Percentiles rank a stretch among this genome's conserved stretches.
phyloP scores from a whole-genome alignment of 352 stramenopile species.

The Pythium vanterpoolii region DNA sequence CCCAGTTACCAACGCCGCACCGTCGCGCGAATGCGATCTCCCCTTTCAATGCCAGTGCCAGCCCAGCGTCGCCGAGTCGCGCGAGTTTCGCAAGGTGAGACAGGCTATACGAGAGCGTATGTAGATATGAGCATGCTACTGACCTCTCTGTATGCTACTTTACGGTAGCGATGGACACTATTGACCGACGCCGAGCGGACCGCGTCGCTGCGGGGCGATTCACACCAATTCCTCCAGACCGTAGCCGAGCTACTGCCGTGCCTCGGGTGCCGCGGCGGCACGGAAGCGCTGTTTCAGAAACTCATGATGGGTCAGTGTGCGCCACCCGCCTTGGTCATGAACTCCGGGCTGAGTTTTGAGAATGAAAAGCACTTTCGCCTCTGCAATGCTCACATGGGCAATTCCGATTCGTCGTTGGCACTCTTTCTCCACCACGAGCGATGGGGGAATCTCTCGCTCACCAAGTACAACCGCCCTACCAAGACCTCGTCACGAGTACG shows the following conservation, averaged over 20 bases:
- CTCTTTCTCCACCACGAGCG: conserved; percentile 82
- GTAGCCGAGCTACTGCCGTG: conserved; percentile 70
- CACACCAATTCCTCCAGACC: conserved; percentile 70
- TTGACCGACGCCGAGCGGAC: conserved; percentile 75
- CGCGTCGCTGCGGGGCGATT: conserved; percentile 57
- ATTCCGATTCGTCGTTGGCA: conserved; percentile 59
- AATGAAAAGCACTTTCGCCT: conserved; percentile 63
- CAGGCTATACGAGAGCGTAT: background rate
- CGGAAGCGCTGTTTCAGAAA: conserved; percentile 73
- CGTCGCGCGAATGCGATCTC: conserved; percentile 21
- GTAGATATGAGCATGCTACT: background rate
- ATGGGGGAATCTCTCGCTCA: conserved; percentile 50
- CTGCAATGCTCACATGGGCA: conserved; percentile 60
- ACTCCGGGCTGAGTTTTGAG: conserved; percentile 51
- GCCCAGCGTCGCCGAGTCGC: conserved; percentile 60
- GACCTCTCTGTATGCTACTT: background rate
- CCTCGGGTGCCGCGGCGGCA: conserved; percentile 73
- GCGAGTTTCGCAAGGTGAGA: conserved; percentile 79
- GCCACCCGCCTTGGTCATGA: conserved; percentile 43
- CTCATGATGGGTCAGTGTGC: conserved; percentile 38
- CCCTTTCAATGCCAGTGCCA: conserved; percentile 52
- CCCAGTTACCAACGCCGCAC: background rate
- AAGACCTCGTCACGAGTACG: conserved; percentile 49
- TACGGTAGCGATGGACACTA: conserved; percentile 63
- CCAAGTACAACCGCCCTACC: conserved; percentile 34